Percentiles rank a stretch among this genome's conserved stretches.
Evolutionary conservation across 192 early-diverging fungal genomes (phyloP).

Genomic region (Entophlyctis luteolus): DNA sequence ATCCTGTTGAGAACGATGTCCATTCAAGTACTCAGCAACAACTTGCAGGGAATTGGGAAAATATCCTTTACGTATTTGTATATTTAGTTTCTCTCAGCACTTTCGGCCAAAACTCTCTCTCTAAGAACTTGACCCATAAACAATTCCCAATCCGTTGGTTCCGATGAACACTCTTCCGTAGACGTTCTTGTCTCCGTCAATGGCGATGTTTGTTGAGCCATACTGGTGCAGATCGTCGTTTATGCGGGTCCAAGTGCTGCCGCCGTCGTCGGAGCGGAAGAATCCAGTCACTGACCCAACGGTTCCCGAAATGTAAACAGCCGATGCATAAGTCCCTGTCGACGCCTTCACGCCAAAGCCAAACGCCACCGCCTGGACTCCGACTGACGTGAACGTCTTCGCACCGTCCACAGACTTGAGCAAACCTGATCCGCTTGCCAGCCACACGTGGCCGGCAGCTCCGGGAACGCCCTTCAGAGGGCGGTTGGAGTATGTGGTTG

Average conservation of each 20-base stretch:
- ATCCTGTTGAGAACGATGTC: too few relatives aligned
- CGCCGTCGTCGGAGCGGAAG: slow-evolving; percentile 31
- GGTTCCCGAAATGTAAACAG: not conserved
- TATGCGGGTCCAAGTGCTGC: slow-evolving; percentile 20
- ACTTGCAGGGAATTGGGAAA: too few relatives aligned
- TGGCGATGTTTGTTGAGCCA: slow-evolving; percentile 25
- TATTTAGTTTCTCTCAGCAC: too few relatives aligned
- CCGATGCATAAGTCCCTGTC: not conserved
- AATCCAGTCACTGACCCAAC: slow-evolving; percentile 1
- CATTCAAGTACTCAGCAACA: too few relatives aligned
- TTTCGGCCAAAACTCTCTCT: too few relatives aligned
- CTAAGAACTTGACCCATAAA: too few relatives aligned
- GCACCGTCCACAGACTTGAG: not conserved
- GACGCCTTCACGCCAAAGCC: not conserved
- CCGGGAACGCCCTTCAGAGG: slow-evolving; percentile 30
- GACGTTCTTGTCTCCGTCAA: slow-evolving; percentile 28
- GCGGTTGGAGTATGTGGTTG: slow-evolving; percentile 17
- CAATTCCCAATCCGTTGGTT: slow-evolving; percentile 34
- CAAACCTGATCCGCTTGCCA: slow-evolving; percentile 1
- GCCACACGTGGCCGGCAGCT: slow-evolving; percentile 26
- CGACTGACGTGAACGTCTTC: not conserved
- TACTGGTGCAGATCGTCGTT: slow-evolving; percentile 29
- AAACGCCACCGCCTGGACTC: not conserved
- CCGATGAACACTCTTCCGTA: slow-evolving; percentile 31
- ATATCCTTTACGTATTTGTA: too few relatives aligned